Conservation (phyloP, 352 stramenopile species). For the Phytophthora vignae region DNA sequence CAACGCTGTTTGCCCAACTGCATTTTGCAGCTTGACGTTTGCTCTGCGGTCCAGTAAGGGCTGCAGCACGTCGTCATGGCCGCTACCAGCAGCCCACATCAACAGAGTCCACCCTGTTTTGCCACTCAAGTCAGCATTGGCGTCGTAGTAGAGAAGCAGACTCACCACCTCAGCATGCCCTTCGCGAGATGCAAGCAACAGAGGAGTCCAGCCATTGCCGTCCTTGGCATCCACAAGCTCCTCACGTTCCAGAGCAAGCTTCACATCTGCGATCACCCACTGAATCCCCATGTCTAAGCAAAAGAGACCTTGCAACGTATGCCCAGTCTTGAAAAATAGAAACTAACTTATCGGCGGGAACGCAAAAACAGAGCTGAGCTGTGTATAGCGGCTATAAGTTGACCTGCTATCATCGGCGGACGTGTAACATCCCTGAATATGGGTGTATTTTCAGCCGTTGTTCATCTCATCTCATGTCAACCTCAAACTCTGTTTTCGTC, state of each 20-base stretch:
- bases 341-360: not conserved
- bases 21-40: not conserved
- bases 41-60: not conserved
- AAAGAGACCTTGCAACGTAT: not conserved
- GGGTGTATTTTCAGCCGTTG: not conserved
- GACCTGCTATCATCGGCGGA: not conserved
- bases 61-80: not conserved
- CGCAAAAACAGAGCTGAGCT: not conserved
- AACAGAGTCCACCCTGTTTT: slow-evolving; percentile 15
- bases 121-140: slow-evolving; percentile 1
- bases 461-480: not conserved
- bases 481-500: not conserved
- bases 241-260: slow-evolving; percentile 1
- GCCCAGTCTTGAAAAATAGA: not conserved
- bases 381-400: not conserved
- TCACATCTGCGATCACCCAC: not conserved
- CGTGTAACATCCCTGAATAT: not conserved
- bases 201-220: slow-evolving; percentile 7
- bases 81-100: slow-evolving; percentile 11
- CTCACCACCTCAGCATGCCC: slow-evolving; percentile 1
- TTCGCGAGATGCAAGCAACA: slow-evolving; percentile 5
- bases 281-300: not conserved
- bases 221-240: slow-evolving; percentile 9
- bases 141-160: slow-evolving; percentile 13
- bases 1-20: not conserved